phyloP scores from a whole-genome alignment of 805 yeast species.

The Metschnikowia peoriensis region DNA sequence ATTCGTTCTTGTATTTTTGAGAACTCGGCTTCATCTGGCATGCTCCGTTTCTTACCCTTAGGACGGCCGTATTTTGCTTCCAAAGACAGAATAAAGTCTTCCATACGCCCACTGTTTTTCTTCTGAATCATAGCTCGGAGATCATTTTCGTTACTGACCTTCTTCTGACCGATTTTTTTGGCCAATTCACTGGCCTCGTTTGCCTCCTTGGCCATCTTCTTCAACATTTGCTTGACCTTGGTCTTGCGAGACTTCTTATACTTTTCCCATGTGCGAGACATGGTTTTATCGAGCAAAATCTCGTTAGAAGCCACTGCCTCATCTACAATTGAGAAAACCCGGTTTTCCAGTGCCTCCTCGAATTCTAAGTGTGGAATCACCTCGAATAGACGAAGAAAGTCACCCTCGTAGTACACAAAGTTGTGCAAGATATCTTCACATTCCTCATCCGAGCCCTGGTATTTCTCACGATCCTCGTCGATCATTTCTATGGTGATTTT shows the following conservation, averaged over 20 bases:
- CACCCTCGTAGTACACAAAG: constrained; percentile 62
- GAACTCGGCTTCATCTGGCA: constrained; percentile 49
- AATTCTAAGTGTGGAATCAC: constrained; percentile 74
- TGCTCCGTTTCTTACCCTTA: constrained; percentile 37
- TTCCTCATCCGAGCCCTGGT: constrained; percentile 64
- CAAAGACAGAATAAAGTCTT: constrained; percentile 44
- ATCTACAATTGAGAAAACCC: constrained; percentile 55
- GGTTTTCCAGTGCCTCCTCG: constrained; percentile 53
- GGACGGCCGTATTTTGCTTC: constrained; percentile 49
- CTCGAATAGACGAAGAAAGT: constrained; percentile 68
- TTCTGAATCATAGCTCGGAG: constrained; percentile 49
- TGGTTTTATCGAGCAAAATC: constrained; percentile 34
- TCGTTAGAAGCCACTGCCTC: constrained; percentile 33
- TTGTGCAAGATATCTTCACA: constrained; percentile 57
- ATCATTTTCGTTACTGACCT: constrained; percentile 36
- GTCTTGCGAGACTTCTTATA: constrained; percentile 51
- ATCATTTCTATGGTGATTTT: constrained; percentile 63
- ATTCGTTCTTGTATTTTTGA: constrained; percentile 37
- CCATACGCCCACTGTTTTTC: constrained; percentile 43
- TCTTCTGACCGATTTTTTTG: constrained; percentile 30
- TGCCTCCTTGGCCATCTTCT: constrained; percentile 60
- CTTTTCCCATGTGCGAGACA: constrained; percentile 44
- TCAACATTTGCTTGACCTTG: constrained; percentile 47
- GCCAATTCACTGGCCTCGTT: constrained; percentile 56
- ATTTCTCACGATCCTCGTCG: constrained; percentile 62